Evolutionary conservation across 2,329 filamentous ascomycete genomes (phyloP), one percentile per base, ranked within the genome.

Genomic region (Microdochium bolleyi): DNA sequence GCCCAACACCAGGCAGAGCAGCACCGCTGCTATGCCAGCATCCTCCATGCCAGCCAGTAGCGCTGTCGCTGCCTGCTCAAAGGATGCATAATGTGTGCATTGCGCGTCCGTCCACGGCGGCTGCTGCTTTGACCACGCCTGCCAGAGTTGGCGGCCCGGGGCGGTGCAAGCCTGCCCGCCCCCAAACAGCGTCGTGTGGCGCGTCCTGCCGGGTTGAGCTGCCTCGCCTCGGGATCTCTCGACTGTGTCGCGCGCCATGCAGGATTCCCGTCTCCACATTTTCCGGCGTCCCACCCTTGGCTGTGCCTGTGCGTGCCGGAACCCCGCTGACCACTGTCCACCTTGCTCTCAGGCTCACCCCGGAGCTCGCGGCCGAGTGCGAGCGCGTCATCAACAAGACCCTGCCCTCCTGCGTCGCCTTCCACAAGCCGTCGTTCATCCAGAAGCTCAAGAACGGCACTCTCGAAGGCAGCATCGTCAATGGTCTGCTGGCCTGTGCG

Each of bases 341-440:
- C 48, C 48, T 49, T 49, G 11, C 50, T 53, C 51, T 52, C 59
- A 76, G 73, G 58, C 66, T 83, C 51, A 81, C 78, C 9, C 79
- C 80, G 51, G 80, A 83, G 63, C 70, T 82, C 56, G 70, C 82
- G 56, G 68, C 73, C 58, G 80, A 83, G 67, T 82, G 79, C 64
- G 80, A 83, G 67, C 74, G 79, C 54, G 78, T 83, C 62, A 77
- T 83, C 60, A 76, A 74, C 60, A 83, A 81, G 70, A 81, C 79
- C 14, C 74, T 83, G 59, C 80, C 80, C 38, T 78, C 80, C 56
- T 83, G 79, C 62, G 78, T 83, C 44, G 80, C 79, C 61, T 83
- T 83, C 63, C 80, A 83, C 70, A 83, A 82, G 68, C 79, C 80
- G 8, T 79, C 79, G 2, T 83, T 83, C 65, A 64, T 83, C 32